Conservation (phyloP, 352 stramenopile genomes). For the Phytophthora europaea region DNA sequence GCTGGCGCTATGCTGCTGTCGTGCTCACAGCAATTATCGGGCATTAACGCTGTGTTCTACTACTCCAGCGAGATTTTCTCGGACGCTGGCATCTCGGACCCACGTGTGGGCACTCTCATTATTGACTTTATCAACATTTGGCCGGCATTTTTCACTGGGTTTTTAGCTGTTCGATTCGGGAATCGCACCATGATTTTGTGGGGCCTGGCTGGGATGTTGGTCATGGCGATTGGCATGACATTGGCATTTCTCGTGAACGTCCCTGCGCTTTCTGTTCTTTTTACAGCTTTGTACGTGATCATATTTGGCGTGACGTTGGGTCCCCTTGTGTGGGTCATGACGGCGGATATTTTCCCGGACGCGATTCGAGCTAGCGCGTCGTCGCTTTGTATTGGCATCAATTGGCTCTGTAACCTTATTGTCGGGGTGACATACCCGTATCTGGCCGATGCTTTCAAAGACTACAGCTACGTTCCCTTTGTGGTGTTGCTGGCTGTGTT, state of each 20-base stretch:
- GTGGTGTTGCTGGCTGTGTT: conserved; percentile 54
- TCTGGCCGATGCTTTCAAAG: conserved; percentile 44
- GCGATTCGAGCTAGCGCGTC: conserved; percentile 30
- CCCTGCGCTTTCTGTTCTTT: conserved; percentile 57
- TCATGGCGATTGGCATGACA: conserved; percentile 61
- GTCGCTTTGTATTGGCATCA: conserved; percentile 42
- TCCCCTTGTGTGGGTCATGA: conserved; percentile 35
- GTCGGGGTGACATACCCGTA: conserved; percentile 69
- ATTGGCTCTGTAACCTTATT: conserved; percentile 66
- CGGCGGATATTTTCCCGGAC: conserved; percentile 35
- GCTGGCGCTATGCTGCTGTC: conserved; percentile 47
- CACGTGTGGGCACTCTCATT: conserved; percentile 35
- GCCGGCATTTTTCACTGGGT: conserved; percentile 34
- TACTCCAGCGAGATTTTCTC: conserved; percentile 61
- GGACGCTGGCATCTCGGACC: conserved; percentile 38
- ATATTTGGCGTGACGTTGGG: conserved; percentile 37
- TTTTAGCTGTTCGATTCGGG: conserved; percentile 54
- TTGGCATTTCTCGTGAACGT: conserved; percentile 52
- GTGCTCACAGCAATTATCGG: conserved; percentile 58
- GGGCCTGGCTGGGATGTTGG: conserved; percentile 51
- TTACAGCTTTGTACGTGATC: conserved; percentile 53
- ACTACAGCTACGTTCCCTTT: conserved; percentile 61
- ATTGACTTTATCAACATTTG: conserved; percentile 41
- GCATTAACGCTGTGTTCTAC: conserved; percentile 49
- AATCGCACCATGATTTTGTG: conserved; percentile 67